Conservation (phyloP, 768 basidiomycete species). For the Glaciozyma antarctica region DNA sequence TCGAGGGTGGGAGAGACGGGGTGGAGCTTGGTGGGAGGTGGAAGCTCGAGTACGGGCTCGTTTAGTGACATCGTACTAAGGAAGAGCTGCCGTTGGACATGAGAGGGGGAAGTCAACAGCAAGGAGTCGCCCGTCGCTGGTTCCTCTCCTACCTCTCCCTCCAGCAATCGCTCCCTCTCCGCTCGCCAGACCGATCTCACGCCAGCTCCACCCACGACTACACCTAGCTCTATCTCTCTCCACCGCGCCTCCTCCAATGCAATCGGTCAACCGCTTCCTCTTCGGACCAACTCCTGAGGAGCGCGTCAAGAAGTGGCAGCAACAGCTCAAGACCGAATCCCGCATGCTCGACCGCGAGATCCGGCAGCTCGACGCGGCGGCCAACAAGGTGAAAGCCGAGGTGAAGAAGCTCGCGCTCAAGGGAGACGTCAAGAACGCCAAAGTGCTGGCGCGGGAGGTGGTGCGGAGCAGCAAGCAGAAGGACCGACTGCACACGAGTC, state of each 20-base stretch:
- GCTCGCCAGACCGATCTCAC: background rate
- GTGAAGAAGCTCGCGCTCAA: constrained; percentile 84
- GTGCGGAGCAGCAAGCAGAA: constrained; percentile 91
- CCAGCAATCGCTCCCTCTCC: background rate
- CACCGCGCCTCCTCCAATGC: constrained; percentile 30
- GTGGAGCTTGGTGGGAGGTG: background rate
- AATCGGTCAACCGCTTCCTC: constrained; percentile 66
- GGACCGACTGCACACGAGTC: constrained; percentile 79
- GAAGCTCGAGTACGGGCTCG: background rate
- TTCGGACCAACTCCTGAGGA: constrained; percentile 97
- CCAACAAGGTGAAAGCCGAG: constrained; percentile 63
- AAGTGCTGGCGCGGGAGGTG: constrained; percentile 86
- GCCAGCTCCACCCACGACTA: background rate
- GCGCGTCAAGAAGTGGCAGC: constrained; percentile 81
- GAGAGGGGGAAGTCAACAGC: background rate
- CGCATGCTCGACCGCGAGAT: constrained; percentile 85
- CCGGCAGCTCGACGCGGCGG: constrained; percentile 75
- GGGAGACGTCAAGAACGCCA: constrained; percentile 84
- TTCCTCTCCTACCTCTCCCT: background rate
- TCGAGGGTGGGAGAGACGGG: background rate
- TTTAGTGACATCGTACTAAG: background rate
- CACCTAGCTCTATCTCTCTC: background rate
- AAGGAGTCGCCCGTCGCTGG: background rate
- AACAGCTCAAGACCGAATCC: constrained; percentile 69
- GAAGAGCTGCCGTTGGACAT: no score